Conservation (phyloP, 2,329 filamentous ascomycete species). For the Paradendryphiella salina region DNA sequence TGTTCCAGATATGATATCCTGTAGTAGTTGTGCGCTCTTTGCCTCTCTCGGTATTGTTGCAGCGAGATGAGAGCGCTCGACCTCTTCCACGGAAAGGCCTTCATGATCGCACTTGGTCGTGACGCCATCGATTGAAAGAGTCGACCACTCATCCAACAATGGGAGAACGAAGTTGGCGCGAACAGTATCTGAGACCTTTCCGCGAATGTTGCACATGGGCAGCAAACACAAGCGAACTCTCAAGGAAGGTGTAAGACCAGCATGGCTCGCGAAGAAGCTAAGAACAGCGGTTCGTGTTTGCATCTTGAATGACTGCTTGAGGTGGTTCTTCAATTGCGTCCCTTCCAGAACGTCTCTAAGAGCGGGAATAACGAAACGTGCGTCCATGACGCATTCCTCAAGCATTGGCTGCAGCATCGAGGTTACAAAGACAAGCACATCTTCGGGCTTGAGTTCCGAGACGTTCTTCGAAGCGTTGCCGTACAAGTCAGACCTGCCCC, state of each 20-base stretch:
- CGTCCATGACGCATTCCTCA: constrained; percentile 85
- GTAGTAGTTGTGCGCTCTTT: constrained; percentile 60
- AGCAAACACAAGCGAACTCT: constrained; percentile 72
- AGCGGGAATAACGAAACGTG: constrained; percentile 67
- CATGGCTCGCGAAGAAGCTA: constrained; percentile 73
- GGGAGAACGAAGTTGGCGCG: constrained; percentile 79
- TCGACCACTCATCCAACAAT: constrained; percentile 69
- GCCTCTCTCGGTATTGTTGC: constrained; percentile 60
- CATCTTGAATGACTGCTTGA: constrained; percentile 56
- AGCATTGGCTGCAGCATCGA: constrained; percentile 72
- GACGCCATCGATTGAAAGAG: constrained; percentile 57
- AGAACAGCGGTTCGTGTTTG: constrained; percentile 67
- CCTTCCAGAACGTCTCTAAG: constrained; percentile 65
- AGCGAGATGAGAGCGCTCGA: constrained; percentile 58
- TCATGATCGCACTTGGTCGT: constrained; percentile 55
- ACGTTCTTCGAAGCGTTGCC: constrained; percentile 56
- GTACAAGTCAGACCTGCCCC: constrained; percentile 58
- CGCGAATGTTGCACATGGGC: constrained; percentile 70
- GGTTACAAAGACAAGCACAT: constrained; percentile 59
- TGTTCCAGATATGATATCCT: constrained; percentile 54
- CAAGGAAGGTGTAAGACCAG: constrained; percentile 68
- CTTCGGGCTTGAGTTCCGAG: constrained; percentile 64
- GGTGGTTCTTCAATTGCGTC: constrained; percentile 44
- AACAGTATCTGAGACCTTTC: constrained; percentile 70
- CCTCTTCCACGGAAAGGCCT: constrained; percentile 51